Evolutionary conservation across 2,329 filamentous ascomycete species (phyloP).

Genomic region (Paraphoma sp.): DNA sequence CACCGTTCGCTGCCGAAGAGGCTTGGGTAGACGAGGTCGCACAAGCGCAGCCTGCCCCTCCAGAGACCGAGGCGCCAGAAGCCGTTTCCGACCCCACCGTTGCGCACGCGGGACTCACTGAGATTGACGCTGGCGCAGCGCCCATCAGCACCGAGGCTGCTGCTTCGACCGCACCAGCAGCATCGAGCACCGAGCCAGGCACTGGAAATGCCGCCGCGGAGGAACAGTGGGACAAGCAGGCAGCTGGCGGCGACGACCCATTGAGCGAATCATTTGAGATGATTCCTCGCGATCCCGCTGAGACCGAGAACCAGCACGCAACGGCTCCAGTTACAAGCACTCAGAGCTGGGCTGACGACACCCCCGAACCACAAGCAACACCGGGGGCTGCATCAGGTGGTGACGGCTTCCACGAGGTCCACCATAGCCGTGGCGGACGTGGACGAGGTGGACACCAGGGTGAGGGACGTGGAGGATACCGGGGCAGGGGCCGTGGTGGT

Average conservation of each 20-base stretch:
- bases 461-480: constrained; percentile 60
- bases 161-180: constrained; percentile 39
- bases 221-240: constrained; percentile 69
- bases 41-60: constrained; percentile 50
- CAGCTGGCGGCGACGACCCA: constrained; percentile 55
- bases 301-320: constrained; percentile 72
- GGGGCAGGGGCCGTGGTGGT: constrained; percentile 59
- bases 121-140: constrained; percentile 60
- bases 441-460: constrained; percentile 56
- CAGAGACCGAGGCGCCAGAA: constrained; percentile 45
- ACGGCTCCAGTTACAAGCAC: constrained; percentile 63
- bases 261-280: constrained; percentile 76
- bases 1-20: constrained; percentile 62
- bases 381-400: constrained; percentile 46
- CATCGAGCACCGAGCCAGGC: constrained; percentile 49
- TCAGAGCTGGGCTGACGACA: constrained; percentile 84
- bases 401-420: constrained; percentile 78
- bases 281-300: constrained; percentile 73
- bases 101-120: constrained; percentile 70
- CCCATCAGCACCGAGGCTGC: constrained; percentile 32
- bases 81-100: constrained; percentile 69
- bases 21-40: constrained; percentile 57
- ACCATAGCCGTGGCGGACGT: constrained; percentile 49
- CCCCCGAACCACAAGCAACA: constrained; percentile 48
- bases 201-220: constrained; percentile 64